phyloP scores from a whole-genome alignment of 2,329 filamentous ascomycete species.

The Colletotrichum musae region DNA sequence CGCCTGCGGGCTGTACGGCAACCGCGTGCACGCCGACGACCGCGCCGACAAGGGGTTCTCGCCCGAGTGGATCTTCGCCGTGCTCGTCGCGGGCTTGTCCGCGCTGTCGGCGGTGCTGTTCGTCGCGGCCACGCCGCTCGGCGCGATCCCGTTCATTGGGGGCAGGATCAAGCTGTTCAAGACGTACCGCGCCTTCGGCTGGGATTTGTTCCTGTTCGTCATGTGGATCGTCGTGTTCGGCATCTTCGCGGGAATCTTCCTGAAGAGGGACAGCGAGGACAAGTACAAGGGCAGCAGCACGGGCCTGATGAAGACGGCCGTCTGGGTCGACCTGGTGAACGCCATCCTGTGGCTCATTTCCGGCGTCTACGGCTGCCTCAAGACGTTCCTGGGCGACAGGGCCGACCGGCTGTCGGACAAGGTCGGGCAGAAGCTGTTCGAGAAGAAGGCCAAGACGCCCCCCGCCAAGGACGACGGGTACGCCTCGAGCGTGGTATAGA shows the following conservation, averaged over 20 bases:
- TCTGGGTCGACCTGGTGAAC: slow-evolving; percentile 80
- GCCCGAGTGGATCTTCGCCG: slow-evolving; percentile 76
- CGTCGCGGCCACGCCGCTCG: slow-evolving; percentile 54
- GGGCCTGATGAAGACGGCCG: slow-evolving; percentile 75
- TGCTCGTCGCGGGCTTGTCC: slow-evolving; percentile 69
- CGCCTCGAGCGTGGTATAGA: slow-evolving; percentile 48
- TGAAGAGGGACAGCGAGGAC: slow-evolving; percentile 69
- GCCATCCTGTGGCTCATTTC: slow-evolving; percentile 75
- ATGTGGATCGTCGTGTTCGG: slow-evolving; percentile 79
- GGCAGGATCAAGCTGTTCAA: slow-evolving; percentile 52
- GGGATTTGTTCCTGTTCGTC: slow-evolving; percentile 60
- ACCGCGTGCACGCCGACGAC: slow-evolving; percentile 67
- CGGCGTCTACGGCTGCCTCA: slow-evolving; percentile 57
- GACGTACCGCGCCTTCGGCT: slow-evolving; percentile 60
- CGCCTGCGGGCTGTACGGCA: slow-evolving; percentile 78
- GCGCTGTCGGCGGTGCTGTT: slow-evolving; percentile 65
- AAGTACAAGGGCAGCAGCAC: slow-evolving; percentile 61
- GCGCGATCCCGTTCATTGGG: slow-evolving; percentile 51
- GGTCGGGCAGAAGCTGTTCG: slow-evolving; percentile 55
- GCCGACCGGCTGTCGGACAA: slow-evolving; percentile 55
- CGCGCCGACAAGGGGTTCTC: slow-evolving; percentile 56
- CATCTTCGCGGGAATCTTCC: slow-evolving; percentile 80
- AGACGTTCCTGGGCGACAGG: slow-evolving; percentile 59
- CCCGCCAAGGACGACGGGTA: slow-evolving; percentile 46
- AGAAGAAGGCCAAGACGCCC: slow-evolving; percentile 47